Evolutionary conservation across 768 basidiomycete species (phyloP).

Genomic region (Phylloporus rhodoxanthus): DNA sequence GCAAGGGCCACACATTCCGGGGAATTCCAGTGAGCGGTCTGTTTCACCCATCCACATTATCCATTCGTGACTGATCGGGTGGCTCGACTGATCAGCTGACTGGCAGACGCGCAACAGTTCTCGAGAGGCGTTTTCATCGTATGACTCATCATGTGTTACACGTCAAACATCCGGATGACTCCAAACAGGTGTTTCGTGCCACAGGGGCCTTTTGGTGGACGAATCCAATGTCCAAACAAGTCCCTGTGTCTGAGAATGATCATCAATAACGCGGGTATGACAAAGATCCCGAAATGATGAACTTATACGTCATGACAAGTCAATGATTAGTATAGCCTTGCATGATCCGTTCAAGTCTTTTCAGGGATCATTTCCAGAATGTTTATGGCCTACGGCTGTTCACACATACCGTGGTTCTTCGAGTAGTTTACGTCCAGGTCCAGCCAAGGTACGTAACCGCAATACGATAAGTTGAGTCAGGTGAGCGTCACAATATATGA

Average conservation of each 20-base stretch:
- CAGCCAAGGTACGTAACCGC: background rate
- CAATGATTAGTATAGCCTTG: background rate
- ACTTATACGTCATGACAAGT: background rate
- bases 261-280: background rate
- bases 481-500: background rate
- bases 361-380: background rate
- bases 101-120: background rate
- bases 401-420: background rate
- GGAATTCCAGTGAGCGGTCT: background rate
- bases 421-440: background rate
- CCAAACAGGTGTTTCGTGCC: background rate
- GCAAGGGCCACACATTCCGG: background rate
- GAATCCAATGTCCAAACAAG: background rate
- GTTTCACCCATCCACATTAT: background rate
- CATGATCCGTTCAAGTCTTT: background rate
- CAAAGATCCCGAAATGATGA: background rate
- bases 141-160: background rate
- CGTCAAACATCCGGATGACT: background rate
- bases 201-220: background rate
- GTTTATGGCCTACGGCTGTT: background rate
- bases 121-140: background rate
- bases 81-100: background rate
- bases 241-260: background rate
- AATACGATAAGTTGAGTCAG: background rate
- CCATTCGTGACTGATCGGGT: background rate